A percentile compares a stretch with the other conserved stretches of the same genome.
Evolutionary conservation across 257 asterid species (phyloP).

Genomic region (Dorcoceras hygrometricum): DNA sequence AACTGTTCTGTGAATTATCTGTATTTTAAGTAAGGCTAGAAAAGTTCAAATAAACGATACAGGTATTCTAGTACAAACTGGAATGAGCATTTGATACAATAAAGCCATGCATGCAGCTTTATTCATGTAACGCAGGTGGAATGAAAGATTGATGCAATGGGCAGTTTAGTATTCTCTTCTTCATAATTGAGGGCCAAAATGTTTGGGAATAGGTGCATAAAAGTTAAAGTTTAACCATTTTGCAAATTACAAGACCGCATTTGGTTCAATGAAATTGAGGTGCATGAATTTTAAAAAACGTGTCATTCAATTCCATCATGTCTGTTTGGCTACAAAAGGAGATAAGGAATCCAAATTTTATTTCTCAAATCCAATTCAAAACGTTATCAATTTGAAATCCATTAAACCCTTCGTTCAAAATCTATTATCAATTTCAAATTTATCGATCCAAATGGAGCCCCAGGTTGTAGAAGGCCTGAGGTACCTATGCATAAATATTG

Average conservation of each 20-base stretch:
- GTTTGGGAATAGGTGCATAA: background rate
- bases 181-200: too few species aligned
- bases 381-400: too few species aligned
- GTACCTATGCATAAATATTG: too few species aligned
- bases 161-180: background rate
- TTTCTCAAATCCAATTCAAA: background rate
- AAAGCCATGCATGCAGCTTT: background rate
- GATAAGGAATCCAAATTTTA: too few species aligned
- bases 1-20: too few species aligned
- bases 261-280: background rate
- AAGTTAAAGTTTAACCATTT: background rate
- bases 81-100: background rate
- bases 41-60: background rate
- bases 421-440: background rate
- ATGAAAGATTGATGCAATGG: background rate
- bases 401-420: background rate
- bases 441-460: background rate
- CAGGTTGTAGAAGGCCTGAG: background rate
- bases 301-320: background rate
- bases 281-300: background rate
- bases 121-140: background rate
- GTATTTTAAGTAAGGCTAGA: background rate
- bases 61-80: background rate
- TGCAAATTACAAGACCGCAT: background rate
- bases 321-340: background rate